Conservation (phyloP, 2,329 filamentous ascomycete species). For the Fusarium piperis region DNA sequence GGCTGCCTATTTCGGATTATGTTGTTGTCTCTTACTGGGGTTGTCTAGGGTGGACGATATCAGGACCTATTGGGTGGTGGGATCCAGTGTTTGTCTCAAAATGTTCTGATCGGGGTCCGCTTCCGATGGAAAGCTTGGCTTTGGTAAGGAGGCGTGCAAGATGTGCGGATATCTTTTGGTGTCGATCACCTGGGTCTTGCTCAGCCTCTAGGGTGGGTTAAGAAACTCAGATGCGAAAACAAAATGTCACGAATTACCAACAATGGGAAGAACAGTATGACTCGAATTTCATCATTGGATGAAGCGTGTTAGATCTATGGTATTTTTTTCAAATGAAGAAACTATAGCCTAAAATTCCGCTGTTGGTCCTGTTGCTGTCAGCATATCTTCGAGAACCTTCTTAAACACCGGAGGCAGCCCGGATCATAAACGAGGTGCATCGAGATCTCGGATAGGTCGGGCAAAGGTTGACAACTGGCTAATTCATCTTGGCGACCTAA, state of each 20-base stretch:
- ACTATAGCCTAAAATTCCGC: background rate
- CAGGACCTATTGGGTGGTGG: background rate
- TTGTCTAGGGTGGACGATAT: background rate
- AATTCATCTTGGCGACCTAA: background rate
- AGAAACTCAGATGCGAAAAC: background rate
- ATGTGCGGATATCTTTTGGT: background rate
- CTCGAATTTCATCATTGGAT: background rate
- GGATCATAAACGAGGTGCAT: background rate
- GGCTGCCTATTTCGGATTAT: background rate
- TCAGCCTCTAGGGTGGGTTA: background rate
- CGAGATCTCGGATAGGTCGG: background rate
- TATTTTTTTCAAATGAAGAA: background rate
- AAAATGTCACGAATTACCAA: background rate
- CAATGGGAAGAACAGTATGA: background rate
- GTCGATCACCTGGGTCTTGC: background rate
- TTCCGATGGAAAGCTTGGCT: background rate
- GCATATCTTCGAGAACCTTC: background rate
- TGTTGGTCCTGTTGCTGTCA: background rate
- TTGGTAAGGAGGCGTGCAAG: no score
- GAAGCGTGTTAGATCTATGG: background rate
- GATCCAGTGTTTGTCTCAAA: background rate
- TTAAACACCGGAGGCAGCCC: background rate
- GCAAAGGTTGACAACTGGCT: background rate
- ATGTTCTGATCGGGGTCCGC: background rate
- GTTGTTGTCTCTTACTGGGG: background rate